Evolutionary conservation across 495 filamentous ascomycete species (phyloP), one percentile per base, ranked within the genome.

Genomic region (Aspergillus baeticus): DNA sequence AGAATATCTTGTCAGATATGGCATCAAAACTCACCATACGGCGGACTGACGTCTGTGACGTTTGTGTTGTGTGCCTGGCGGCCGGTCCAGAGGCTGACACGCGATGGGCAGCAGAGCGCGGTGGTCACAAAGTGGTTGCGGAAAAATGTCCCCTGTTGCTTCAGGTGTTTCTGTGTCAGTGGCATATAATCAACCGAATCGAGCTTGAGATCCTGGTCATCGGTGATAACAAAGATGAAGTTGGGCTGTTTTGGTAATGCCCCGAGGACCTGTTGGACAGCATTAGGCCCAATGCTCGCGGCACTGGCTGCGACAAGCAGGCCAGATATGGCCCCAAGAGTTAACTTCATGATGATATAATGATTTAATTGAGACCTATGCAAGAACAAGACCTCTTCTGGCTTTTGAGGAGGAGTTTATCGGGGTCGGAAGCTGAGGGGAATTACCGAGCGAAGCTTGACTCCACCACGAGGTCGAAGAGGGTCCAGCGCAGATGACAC

Each of bases 11-110:
- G 18, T 20, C 8, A n/a, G 51, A 21, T n/a, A 14, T 5, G 5
- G n/a, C n/a, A 10, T 14, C 6, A 42, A n/a, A 35, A 51, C 82
- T 18, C 67, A 83, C 81, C 81, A 51, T 79, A 74, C 6, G 82
- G 85, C 0, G 83, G 80, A 48, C 63, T 69, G 4, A 88, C 79
- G 54, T 86, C 81, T 1, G 85, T 87, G 7, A 87, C 84, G 58
- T 88, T 88, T 21, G 85, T 87, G 63, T 88, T 88, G 67, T 88
- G 85, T 0, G 82, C 81, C 18, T 76, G 72, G 53, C 81, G 80
- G 2, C 85, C 85, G 0, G 84, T 86, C 78, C 67, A 79, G 11
- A 86, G 63, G 11, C 74, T 79, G 0, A 84, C 82, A 8, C 83
- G 67, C 3, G 80, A 77, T 3, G 83, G 83, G 51, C 83, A 86